Evolutionary conservation across 2,329 filamentous ascomycete species (phyloP).

Genomic region (Rhynchosporium agropyri): DNA sequence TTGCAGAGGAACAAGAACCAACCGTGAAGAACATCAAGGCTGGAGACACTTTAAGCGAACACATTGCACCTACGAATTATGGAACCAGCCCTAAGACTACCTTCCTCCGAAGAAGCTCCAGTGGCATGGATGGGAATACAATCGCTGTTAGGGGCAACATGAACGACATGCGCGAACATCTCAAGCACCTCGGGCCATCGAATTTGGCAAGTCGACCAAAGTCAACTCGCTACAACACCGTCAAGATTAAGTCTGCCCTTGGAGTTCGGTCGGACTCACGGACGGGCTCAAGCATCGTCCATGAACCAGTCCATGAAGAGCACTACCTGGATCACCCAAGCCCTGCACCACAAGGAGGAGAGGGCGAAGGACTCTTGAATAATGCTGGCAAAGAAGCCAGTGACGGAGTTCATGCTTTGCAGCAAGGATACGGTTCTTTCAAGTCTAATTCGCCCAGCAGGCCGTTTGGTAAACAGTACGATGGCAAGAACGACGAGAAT

Average conservation of each 20-base stretch:
- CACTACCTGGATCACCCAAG: constrained; percentile 44
- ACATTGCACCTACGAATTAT: constrained; percentile 26
- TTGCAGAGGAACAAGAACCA: constrained; percentile 49
- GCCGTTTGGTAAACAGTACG: constrained; percentile 19
- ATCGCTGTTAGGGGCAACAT: constrained; percentile 62
- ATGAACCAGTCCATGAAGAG: constrained; percentile 45
- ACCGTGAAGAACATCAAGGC: constrained; percentile 23
- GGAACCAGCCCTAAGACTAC: constrained; percentile 50
- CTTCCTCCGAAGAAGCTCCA: constrained; percentile 60
- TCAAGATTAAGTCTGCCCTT: constrained; percentile 65
- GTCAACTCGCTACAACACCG: constrained; percentile 61
- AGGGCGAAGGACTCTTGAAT: constrained; percentile 56
- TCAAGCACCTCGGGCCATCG: constrained; percentile 67
- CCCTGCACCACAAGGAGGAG: constrained; percentile 51
- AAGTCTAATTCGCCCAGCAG: constrained; percentile 18
- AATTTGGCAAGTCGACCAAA: constrained; percentile 68
- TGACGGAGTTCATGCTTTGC: constrained; percentile 66
- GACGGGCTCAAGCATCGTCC: constrained; percentile 47
- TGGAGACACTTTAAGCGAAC: constrained; percentile 26
- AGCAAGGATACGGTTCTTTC: constrained; percentile 56
- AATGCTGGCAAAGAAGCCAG: constrained; percentile 60
- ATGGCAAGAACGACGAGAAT: constrained; percentile 14
- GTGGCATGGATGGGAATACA: constrained; percentile 56
- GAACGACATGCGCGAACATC: constrained; percentile 63
- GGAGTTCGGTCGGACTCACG: constrained; percentile 32